phyloP scores from a whole-genome alignment of 2,329 filamentous ascomycete genomes.

The Helicocarpus griseus region DNA sequence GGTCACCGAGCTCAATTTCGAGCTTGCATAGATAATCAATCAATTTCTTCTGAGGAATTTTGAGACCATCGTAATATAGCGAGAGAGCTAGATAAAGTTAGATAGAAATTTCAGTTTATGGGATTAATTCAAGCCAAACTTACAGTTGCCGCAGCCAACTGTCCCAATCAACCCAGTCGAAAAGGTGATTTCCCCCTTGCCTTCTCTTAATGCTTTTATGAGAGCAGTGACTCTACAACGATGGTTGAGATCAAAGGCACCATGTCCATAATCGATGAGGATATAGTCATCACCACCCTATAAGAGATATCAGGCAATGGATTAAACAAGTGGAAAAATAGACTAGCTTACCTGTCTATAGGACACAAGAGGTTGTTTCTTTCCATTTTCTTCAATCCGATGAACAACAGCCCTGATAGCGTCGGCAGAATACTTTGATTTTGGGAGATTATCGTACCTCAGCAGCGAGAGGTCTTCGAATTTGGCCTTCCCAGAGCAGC shows the following conservation, averaged over 20 bases:
- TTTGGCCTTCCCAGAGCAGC: slow-evolving; percentile 23
- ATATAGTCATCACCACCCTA: slow-evolving; percentile 44
- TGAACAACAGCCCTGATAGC: slow-evolving; percentile 24
- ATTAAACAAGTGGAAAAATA: not conserved
- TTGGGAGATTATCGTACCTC: slow-evolving; percentile 16
- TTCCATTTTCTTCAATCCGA: slow-evolving; percentile 23
- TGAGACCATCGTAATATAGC: slow-evolving; percentile 38
- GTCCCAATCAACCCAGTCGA: slow-evolving; percentile 39
- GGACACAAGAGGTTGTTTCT: slow-evolving; percentile 28
- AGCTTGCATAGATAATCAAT: slow-evolving; percentile 27
- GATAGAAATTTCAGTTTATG: not conserved
- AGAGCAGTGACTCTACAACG: slow-evolving; percentile 46
- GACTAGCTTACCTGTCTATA: slow-evolving; percentile 28
- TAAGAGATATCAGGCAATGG: slow-evolving; percentile 19
- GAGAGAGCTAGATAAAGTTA: slow-evolving; percentile 26
- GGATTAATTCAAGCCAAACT: slow-evolving; percentile 4
- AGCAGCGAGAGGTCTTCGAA: slow-evolving; percentile 27
- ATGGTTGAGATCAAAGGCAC: slow-evolving; percentile 48
- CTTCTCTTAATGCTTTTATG: slow-evolving; percentile 37
- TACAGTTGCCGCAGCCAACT: slow-evolving; percentile 40
- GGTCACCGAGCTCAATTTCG: slow-evolving; percentile 31
- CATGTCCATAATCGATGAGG: slow-evolving; percentile 49
- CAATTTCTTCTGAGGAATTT: slow-evolving; percentile 29
- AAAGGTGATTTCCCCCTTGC: slow-evolving; percentile 25
- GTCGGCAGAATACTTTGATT: slow-evolving; percentile 10